Evolutionary conservation across 805 yeast species (phyloP), one percentile per base, ranked within the genome.

Genomic region (Scheffersomyces amazonensis): DNA sequence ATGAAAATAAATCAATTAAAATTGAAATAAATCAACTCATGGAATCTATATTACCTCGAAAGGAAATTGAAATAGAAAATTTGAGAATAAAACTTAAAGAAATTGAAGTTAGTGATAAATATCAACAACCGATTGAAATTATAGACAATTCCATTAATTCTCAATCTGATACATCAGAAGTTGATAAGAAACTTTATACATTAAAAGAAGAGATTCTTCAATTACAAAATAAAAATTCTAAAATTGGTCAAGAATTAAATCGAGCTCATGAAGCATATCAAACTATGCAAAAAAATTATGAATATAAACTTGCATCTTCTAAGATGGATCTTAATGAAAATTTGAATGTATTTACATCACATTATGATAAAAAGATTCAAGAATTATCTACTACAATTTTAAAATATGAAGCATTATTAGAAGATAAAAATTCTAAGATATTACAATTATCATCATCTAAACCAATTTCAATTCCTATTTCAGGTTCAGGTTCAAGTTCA

Each of bases 391-490:
- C 54, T 13, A 49, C 56, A 5, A 44, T 66, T 2, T 40, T 54
- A 10, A 60, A 53, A 46, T 67, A 56, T 42, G 75, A 69, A 44
- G 44, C 51, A 1, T 40, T 62, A 16, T 39, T 69, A 3, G 72
- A 66, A 32, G 71, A 67, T 35, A 64, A 65, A 41, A 60, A 66
- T 37, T 41, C 57, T 2, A 47, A 50, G 28, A 62, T 68, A 6
- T 45, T 61, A 19, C 72, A 66, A 39, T 41, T 67, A 15, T 53
- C 65, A 1, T 53, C 66, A 1, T 56, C 73, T 1, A 56, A 51
- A 37, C 73, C 73, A 3, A 64, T 68, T n/a, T 53, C 58, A 5
- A 66, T 66, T 21, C 69, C 69, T 2, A 50, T 50, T 5, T 32
- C 43, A 10, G 19, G 16, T 17, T 21, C 22, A n/a, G 16, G 32